These are phyloP conservation scores for Aspergillus neoniger DNA, from an alignment of 2,329 filamentous ascomycete species.

Conservation along the genomic window DNA sequence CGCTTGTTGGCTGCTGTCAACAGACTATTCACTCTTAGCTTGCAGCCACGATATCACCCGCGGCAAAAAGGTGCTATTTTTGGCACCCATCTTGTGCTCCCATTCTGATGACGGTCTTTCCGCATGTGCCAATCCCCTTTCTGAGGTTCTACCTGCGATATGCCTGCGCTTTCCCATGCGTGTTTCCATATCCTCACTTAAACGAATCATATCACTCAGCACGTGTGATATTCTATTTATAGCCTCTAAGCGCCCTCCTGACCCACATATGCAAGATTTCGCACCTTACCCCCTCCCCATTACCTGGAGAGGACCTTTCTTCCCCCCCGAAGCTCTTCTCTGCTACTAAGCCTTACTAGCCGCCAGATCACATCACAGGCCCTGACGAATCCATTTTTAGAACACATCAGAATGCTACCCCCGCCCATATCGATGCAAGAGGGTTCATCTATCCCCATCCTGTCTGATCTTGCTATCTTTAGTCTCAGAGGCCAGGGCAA, in stretches of 20 bases:
- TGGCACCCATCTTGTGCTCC: constrained; percentile 1
- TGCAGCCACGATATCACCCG: not conserved
- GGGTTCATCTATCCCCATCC: not conserved
- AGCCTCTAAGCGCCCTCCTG: not conserved
- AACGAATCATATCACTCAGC: not conserved
- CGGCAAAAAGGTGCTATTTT: constrained; percentile 9
- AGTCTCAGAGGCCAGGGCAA: not conserved
- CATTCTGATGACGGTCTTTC: not conserved
- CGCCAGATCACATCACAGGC: not conserved
- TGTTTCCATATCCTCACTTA: not conserved
- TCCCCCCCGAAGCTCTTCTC: not conserved
- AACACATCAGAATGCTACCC: not conserved
- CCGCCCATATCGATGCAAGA: not conserved
- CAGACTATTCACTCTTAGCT: not conserved
- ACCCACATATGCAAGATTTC: constrained; percentile 2
- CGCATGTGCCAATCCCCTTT: not conserved
- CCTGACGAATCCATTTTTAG: constrained; percentile 10
- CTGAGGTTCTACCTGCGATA: not conserved
- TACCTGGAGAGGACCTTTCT: not conserved
- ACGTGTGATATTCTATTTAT: constrained; percentile 10
- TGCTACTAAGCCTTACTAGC: not conserved
- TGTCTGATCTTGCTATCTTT: not conserved
- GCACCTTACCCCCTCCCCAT: not conserved
- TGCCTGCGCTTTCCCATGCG: not conserved
- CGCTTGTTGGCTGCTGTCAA: not conserved